These are phyloP conservation scores for Saccharomyces mikatae DNA, from an alignment of 805 yeast genomes.

Conservation along the genomic window DNA sequence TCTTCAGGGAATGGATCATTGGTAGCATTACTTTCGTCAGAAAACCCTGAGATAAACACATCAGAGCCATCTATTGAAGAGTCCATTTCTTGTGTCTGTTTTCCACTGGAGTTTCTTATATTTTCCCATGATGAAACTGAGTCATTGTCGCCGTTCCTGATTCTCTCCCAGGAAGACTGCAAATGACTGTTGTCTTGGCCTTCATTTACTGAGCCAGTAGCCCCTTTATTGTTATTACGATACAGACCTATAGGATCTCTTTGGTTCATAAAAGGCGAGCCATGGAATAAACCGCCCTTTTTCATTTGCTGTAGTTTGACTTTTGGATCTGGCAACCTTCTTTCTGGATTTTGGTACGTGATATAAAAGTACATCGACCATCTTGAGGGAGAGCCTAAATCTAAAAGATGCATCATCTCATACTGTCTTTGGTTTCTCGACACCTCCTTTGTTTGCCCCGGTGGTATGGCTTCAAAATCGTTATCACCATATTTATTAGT, in stretches of 20 bases:
- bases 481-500: conserved; percentile 10
- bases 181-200: conserved; percentile 6
- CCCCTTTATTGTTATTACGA: conserved; percentile 17
- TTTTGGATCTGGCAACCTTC: conserved; percentile 50
- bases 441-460: conserved; percentile 4
- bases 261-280: conserved; percentile 26
- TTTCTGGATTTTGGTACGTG: conserved; percentile 44
- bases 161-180: conserved; percentile 26
- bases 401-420: conserved; percentile 29
- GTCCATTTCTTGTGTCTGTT: not conserved
- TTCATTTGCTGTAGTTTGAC: conserved; percentile 26
- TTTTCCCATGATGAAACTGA: not conserved
- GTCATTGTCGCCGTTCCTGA: conserved; percentile 15
- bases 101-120: not conserved
- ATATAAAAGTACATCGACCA: conserved; percentile 48
- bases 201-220: conserved; percentile 4
- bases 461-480: conserved; percentile 1
- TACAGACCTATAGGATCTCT: conserved; percentile 35
- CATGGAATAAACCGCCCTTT: not conserved
- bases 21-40: conserved; percentile 4
- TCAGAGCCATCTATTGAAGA: not conserved
- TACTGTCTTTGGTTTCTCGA: conserved; percentile 22
- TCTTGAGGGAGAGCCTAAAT: conserved; percentile 30
- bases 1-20: conserved; percentile 10
- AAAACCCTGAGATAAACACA: not conserved